Base-by-base conservation (phyloP, 768 basidiomycete genomes). In the Rhodotorula sphaerocarpa region DNA sequence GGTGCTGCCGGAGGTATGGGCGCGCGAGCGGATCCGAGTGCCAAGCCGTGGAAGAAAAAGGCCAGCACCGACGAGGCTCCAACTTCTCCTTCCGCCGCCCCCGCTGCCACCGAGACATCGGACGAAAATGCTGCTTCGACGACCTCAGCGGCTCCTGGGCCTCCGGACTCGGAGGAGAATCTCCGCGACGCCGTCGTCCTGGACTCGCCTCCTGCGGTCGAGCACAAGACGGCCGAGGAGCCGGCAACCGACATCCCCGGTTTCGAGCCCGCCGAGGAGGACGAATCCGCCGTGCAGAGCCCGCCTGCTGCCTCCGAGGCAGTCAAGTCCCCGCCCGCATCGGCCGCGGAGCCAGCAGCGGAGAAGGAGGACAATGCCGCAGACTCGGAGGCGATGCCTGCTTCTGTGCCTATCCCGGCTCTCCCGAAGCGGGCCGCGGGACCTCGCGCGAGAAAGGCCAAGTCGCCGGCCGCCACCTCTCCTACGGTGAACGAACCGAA, bases 331-430 rank as follows among this genome's bases (percentile, higher is more conserved):
- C 25, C 12, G 5, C 28, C 30, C 3, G 43, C 43, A 28, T 10
- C 34, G 11, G 28, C 31, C 20, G 46, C 3, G 27, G 27, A 48
- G 16, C n/a, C 50, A 23, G 27, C 28, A 43, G 57, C 31, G 23
- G 70, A 70, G 23, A 73, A 74, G 42, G 69, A 72, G n/a, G 70
- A 71, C 50, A 75, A 77, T 60, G 75, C 73, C 50, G 72, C 73
- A 45, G n/a, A n/a, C n/a, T n/a, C n/a, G n/a, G n/a, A n/a, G n/a
- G n/a, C n/a, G n/a, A n/a, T n/a, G n/a, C n/a, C n/a, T n/a, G n/a
- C 90, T 28, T 88, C 87, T 7, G 86, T 93, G 86, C 82, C 63
- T 14, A 69, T 69, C 30, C 57, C 67, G 5, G 67, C 65, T n/a
- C 39, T 66, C 14, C 65, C 65, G 36, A 61, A 58, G 51, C 48